Evolutionary conservation across 768 basidiomycete species (phyloP), one percentile per base, ranked within the genome.

Genomic region (Stropharia rugosoannulata): DNA sequence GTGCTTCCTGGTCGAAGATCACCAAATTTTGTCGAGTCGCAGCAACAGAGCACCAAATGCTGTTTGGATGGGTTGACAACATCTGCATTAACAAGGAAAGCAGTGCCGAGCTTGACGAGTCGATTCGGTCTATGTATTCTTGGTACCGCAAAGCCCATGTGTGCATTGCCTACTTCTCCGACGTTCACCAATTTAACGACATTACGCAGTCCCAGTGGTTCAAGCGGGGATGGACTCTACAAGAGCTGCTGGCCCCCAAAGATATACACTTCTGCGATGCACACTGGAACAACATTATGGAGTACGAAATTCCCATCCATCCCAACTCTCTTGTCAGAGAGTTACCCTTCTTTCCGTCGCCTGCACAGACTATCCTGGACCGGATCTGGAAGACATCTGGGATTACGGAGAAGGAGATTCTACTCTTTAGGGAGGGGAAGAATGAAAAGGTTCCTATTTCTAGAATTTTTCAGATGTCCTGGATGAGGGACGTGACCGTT

Each of bases 11-110:
- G 32, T 44, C 37, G 4, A 59, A 59, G 38, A 40, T 59, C 38
- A 32, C 37, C 13, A 22, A 44, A 13, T 56, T 51, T 40, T 55
- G 54, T 12, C 16, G 52, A 22, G 41, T 49, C 13, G 55, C 59
- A 1, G 49, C 29, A 13, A 18, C 19, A 6, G 40, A 53, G 9
- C 42, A 57, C 13, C 50, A 46, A 12, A 37, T 59, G 16, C 38
- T 44, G 2, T 44, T 55, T 15, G 58, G 44, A 5, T 41, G 40
- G 40, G 18, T 41, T 3, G 40, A 41, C 29, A 55, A 54, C 8
- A 35, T 55, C 27, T 59, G 58, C 54, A 59, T 59, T 15, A 55
- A 55, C 35, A 59, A 59, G 39, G 54, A 47, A 18, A 59, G 58
- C 44, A 55, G 41, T 11, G 27, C 54, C n/a, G 58, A 59, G 36